phyloP scores from a whole-genome alignment of 257 asterid genomes.

The Voacanga thouarsii region DNA sequence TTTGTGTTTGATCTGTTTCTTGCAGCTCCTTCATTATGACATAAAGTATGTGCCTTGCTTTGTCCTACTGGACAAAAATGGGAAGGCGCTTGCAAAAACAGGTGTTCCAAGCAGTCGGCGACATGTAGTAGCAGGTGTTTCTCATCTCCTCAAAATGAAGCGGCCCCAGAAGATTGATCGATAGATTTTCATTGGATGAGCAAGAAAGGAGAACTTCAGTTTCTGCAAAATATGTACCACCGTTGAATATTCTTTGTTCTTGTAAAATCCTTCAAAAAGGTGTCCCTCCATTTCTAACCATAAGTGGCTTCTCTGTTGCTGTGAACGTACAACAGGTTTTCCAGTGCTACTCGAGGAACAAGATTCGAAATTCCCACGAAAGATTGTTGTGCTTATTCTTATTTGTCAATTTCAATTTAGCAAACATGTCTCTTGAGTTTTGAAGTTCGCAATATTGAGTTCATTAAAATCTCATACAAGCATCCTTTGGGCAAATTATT shows the following conservation, averaged over 20 bases:
- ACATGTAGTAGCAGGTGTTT: conserved; percentile 76
- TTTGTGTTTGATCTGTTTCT: not conserved
- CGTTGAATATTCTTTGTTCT: not conserved
- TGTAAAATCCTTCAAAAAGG: not conserved
- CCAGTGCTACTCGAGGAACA: not conserved
- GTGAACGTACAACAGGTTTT: not conserved
- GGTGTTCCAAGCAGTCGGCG: conserved; percentile 69
- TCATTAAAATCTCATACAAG: not conserved
- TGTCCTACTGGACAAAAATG: conserved; percentile 69
- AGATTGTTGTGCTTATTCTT: too few species aligned
- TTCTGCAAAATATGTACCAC: not conserved
- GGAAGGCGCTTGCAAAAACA: conserved; percentile 73
- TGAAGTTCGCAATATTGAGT: too few species aligned
- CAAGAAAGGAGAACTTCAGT: not conserved
- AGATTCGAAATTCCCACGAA: not conserved
- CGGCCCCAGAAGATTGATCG: conserved; percentile 26
- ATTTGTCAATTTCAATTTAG: too few species aligned
- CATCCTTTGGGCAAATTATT: not conserved
- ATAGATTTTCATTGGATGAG: not conserved
- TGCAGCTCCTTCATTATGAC: conserved; percentile 83
- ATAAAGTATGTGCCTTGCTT: conserved; percentile 87
- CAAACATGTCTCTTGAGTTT: too few species aligned
- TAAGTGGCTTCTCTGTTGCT: not conserved
- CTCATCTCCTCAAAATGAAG: conserved; percentile 70
- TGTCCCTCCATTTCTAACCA: not conserved